Conservation (phyloP, 2,329 filamentous ascomycete genomes). For the Alternaria sp. region DNA sequence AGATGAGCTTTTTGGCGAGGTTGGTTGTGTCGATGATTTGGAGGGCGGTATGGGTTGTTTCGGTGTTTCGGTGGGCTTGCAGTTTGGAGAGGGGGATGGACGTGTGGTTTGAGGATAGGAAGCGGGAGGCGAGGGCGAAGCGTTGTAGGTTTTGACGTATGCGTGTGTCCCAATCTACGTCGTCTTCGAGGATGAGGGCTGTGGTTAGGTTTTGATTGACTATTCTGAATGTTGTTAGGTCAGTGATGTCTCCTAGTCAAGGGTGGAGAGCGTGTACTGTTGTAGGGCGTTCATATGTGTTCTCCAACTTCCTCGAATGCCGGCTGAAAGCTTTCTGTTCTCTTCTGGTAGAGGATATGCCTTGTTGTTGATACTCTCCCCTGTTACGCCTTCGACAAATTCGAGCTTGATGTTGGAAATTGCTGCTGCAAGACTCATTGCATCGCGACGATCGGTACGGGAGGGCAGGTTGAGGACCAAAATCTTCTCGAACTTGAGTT, state of each 20-base stretch:
- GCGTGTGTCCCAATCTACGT: slow-evolving; percentile 42
- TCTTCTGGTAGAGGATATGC: slow-evolving; percentile 39
- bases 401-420: slow-evolving; percentile 56
- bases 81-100: slow-evolving; percentile 4
- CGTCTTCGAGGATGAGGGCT: slow-evolving; percentile 41
- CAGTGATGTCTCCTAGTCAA: neutral
- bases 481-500: slow-evolving; percentile 59
- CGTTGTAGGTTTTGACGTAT: slow-evolving; percentile 38
- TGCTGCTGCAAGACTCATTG: slow-evolving; percentile 57
- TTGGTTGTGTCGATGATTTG: slow-evolving; percentile 32
- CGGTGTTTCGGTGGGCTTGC: slow-evolving; percentile 26
- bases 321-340: slow-evolving; percentile 34
- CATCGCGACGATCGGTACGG: slow-evolving; percentile 61
- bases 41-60: slow-evolving; percentile 31
- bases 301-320: slow-evolving; percentile 40
- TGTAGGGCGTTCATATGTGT: slow-evolving; percentile 43
- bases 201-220: slow-evolving; percentile 40
- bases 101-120: slow-evolving; percentile 11
- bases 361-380: slow-evolving; percentile 37
- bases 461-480: slow-evolving; percentile 61
- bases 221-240: slow-evolving; percentile 20
- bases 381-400: slow-evolving; percentile 58
- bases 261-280: slow-evolving; percentile 10
- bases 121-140: slow-evolving; percentile 35
- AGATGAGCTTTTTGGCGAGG: slow-evolving; percentile 28